These are phyloP conservation scores for Discostella stelligeroides DNA, from an alignment of 108 stramenopile genomes.

Conservation along the genomic window DNA sequence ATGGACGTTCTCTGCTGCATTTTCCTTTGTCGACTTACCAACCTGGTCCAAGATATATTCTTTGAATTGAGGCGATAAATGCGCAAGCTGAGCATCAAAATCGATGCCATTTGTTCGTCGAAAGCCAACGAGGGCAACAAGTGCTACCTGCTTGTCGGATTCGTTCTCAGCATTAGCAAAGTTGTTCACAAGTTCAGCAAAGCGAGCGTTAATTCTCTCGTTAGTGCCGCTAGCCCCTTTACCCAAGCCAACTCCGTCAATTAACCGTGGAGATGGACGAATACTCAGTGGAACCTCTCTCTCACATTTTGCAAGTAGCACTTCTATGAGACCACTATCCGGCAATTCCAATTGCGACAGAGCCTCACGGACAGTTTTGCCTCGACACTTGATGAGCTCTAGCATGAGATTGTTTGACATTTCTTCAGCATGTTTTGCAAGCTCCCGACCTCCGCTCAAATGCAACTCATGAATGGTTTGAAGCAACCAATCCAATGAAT, in stretches of 20 bases:
- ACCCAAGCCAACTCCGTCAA: not conserved
- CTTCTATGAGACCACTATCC: constrained; percentile 12
- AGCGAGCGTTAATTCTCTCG: constrained; percentile 14
- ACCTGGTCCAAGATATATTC: constrained; percentile 60
- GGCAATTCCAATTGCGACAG: constrained; percentile 20
- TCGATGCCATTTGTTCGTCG: constrained; percentile 52
- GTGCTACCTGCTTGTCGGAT: constrained; percentile 55
- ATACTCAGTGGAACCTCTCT: constrained; percentile 18
- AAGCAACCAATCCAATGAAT: constrained; percentile 57
- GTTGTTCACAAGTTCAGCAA: constrained; percentile 61
- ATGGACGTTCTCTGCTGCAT: not conserved
- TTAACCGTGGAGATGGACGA: not conserved
- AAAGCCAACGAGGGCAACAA: constrained; percentile 59
- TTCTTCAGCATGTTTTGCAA: constrained; percentile 19
- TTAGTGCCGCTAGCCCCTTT: constrained; percentile 1
- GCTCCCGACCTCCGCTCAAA: constrained; percentile 14
- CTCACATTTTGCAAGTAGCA: constrained; percentile 23
- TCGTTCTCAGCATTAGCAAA: constrained; percentile 61
- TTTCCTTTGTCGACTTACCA: constrained; percentile 11
- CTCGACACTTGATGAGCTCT: constrained; percentile 36
- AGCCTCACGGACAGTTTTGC: constrained; percentile 19
- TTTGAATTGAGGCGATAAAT: constrained; percentile 69
- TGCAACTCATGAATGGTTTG: constrained; percentile 51
- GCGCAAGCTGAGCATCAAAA: constrained; percentile 60
- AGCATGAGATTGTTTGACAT: constrained; percentile 30